Conservation (phyloP, 352 stramenopile genomes). For the Achlya hypogyna region DNA sequence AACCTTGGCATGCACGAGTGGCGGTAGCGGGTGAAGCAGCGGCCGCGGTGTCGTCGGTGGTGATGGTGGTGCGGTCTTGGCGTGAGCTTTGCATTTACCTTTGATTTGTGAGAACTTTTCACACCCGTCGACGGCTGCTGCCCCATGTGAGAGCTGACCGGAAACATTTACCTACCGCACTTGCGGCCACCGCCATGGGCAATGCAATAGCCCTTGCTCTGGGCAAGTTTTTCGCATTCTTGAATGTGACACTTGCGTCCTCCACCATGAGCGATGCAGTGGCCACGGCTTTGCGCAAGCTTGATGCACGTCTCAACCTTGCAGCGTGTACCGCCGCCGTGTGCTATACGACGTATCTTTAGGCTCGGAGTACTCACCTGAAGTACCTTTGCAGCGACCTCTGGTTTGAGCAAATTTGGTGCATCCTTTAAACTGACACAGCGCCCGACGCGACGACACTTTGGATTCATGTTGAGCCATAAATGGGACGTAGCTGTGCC, state of each 20-base stretch:
- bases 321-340: constrained; percentile 73
- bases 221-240: constrained; percentile 21
- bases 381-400: constrained; percentile 53
- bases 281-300: constrained; percentile 58
- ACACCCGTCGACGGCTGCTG: constrained; percentile 12
- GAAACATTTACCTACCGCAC: constrained; percentile 2
- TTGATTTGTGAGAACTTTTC: constrained; percentile 86
- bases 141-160: neutral
- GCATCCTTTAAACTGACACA: constrained; percentile 61
- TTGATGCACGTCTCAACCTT: constrained; percentile 70
- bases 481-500: neutral
- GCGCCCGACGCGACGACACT: constrained; percentile 29
- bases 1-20: neutral
- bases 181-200: constrained; percentile 21
- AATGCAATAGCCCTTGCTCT: constrained; percentile 25
- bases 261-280: constrained; percentile 74
- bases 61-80: constrained; percentile 28
- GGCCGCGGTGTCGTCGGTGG: neutral
- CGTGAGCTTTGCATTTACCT: constrained; percentile 78
- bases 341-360: constrained; percentile 26
- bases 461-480: neutral
- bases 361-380: neutral
- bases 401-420: constrained; percentile 80
- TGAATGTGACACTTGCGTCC: constrained; percentile 65
- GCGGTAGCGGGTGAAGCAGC: neutral